Evolutionary conservation across 2,329 filamentous ascomycete species (phyloP).

Genomic region (Epichloe sp.): DNA sequence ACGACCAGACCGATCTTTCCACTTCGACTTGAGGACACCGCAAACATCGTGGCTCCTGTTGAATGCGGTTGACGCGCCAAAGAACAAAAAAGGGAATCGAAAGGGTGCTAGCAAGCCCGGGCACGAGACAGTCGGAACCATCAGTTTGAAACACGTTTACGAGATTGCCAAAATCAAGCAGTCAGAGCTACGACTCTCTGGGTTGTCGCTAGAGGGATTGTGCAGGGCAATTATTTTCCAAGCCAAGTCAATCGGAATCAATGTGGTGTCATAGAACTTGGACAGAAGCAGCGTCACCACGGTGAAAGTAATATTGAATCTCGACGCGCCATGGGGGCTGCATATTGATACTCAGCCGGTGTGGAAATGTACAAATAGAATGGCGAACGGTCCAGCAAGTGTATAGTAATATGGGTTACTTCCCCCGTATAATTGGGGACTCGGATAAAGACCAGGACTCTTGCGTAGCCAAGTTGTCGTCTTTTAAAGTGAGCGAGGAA

Average conservation of each 20-base stretch:
- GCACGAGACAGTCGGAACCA: conserved; percentile 64
- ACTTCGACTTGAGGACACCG: conserved; percentile 85
- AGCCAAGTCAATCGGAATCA: conserved; percentile 62
- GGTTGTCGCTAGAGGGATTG: conserved; percentile 54
- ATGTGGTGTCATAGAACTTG: conserved; percentile 45
- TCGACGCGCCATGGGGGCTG: background rate
- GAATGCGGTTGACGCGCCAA: conserved; percentile 63
- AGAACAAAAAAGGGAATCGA: conserved; percentile 61
- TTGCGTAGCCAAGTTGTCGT: too few species aligned
- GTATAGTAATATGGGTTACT: background rate
- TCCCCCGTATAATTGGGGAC: too few species aligned
- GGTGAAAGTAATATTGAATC: background rate
- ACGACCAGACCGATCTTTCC: conserved; percentile 82
- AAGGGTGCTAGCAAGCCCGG: conserved; percentile 66
- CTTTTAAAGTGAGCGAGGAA: too few species aligned
- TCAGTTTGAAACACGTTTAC: conserved; percentile 91
- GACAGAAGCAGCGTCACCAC: background rate
- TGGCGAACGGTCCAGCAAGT: background rate
- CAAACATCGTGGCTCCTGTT: conserved; percentile 86
- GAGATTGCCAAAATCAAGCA: conserved; percentile 98
- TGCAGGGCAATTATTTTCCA: conserved; percentile 64
- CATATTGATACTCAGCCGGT: background rate
- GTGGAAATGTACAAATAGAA: background rate
- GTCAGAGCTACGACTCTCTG: conserved; percentile 59
- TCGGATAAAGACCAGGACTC: too few species aligned